A percentile compares a stretch with the other conserved stretches of the same genome.
These are phyloP conservation scores for Mediolabrus comicus DNA, from an alignment of 108 stramenopile genomes.

Conservation along the genomic window DNA sequence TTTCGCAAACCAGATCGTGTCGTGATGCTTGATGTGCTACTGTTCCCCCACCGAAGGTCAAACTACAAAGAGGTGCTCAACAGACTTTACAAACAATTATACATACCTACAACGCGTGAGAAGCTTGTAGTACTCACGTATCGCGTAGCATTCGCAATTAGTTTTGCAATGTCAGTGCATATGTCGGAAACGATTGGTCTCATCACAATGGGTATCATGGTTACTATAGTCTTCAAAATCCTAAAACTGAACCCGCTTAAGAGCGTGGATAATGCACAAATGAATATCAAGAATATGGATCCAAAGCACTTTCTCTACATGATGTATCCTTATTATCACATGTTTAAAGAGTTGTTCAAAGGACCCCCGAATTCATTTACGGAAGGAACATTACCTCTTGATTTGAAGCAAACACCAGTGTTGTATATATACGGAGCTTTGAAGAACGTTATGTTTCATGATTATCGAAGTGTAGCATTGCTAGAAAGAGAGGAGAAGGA, in stretches of 20 bases:
- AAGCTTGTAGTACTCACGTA: constrained; percentile 18
- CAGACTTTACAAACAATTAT: not conserved
- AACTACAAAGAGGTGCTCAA: constrained; percentile 7
- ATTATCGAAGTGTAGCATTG: constrained; percentile 27
- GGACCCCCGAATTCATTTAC: not conserved
- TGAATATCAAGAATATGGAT: constrained; percentile 5
- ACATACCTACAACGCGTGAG: constrained; percentile 5
- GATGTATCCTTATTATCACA: constrained; percentile 42
- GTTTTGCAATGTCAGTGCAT: constrained; percentile 18
- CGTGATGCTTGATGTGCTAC: constrained; percentile 50
- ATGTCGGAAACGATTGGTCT: constrained; percentile 31
- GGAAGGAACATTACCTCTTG: constrained; percentile 18
- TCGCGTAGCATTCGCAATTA: constrained; percentile 18
- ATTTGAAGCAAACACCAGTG: constrained; percentile 48
- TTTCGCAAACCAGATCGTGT: constrained; percentile 30
- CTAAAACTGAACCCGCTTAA: constrained; percentile 15
- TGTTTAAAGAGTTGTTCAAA: constrained; percentile 23
- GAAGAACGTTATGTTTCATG: constrained; percentile 57
- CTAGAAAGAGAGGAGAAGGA: constrained; percentile 47
- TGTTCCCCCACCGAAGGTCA: constrained; percentile 30
- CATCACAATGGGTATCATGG: constrained; percentile 1
- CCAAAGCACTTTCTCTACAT: constrained; percentile 35
- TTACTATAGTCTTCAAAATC: constrained; percentile 3
- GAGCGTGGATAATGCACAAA: constrained; percentile 13
- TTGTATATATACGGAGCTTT: constrained; percentile 51